Percentiles rank a stretch among this genome's conserved stretches.
Conservation (phyloP, 768 basidiomycete genomes). For the Lactarius pseudohatsudake region DNA sequence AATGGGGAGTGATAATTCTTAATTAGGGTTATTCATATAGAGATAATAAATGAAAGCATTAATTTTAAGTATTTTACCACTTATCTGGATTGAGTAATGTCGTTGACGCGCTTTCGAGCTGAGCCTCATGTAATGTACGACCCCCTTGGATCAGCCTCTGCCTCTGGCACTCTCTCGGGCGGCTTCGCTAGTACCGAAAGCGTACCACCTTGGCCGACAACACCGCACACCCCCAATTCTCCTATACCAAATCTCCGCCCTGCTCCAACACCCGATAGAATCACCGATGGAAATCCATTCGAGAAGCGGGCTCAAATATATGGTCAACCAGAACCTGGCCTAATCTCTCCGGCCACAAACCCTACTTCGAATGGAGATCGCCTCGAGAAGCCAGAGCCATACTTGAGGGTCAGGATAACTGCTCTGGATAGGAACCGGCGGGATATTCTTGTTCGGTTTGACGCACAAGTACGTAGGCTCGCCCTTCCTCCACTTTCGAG, state of each 20-base stretch:
- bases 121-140: constrained; percentile 71
- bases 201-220: constrained; percentile 76
- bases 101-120: neutral
- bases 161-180: constrained; percentile 34
- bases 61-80: neutral
- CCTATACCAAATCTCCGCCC: constrained; percentile 71
- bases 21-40: neutral
- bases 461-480: constrained; percentile 73
- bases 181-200: constrained; percentile 49
- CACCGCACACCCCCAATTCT: constrained; percentile 69
- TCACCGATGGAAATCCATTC: constrained; percentile 51
- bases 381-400: constrained; percentile 78
- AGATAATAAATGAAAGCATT: constrained; percentile 6
- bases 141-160: constrained; percentile 54
- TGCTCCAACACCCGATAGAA: constrained; percentile 54
- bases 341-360: constrained; percentile 72
- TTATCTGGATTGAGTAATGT: neutral
- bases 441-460: constrained; percentile 91
- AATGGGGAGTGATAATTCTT: neutral
- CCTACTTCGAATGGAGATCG: constrained; percentile 65
- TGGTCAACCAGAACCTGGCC: constrained; percentile 79
- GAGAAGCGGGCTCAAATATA: constrained; percentile 85
- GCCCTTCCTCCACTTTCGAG: constrained; percentile 4
- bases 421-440: constrained; percentile 92
- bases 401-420: constrained; percentile 85